Base-by-base conservation (phyloP, 1,284 basidiomycete species). In the Trichosporon sp. region DNA sequence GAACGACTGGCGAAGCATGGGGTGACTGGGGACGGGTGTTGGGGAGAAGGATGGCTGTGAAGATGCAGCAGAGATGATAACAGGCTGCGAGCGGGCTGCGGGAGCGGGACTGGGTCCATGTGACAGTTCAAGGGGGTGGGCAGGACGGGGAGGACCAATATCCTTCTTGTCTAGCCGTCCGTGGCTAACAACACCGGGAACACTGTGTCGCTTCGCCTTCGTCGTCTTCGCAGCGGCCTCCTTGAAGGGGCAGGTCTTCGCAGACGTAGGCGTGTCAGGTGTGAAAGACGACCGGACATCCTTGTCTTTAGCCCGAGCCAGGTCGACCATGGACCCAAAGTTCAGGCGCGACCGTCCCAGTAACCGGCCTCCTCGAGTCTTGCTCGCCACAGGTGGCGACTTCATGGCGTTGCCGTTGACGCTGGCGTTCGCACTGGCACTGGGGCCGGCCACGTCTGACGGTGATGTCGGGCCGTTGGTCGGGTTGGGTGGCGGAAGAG, bases 251-350 rank as follows among this genome's bases (percentile, higher is more conserved):
- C 33, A 13, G 27, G 46, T 29, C 19, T 54, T 27, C 27, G 27
- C 49, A 16, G 49, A 56, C 37, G 10, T 11, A 13, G 36, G 37
- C n/a, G 13, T 44, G 25, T 29, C 14, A 8, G 52, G 52, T 21
- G 40, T 44, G 40, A 44, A 21, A 11, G 40, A 44, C 2, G 37
- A 36, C 9, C n/a, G 52, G 14, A 27, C 49, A n/a, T 60, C 21
- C 40, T 52, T 64, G 54, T 64, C 56, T 2, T 36, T 23, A 1
- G 37, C 25, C 21, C 66, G 63, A 11, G 56, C 56, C 0, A 68
- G 58, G 54, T 68, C 64, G 29, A 68, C 66, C 64, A 68, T 65
- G 21, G 66, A 68, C 7, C 66, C 66, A 64, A 68, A 67, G 59
- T 65, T 62, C 25, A 67, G 63, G 10, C 59, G 59, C 27, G 60